Base-by-base conservation (phyloP, 495 filamentous ascomycete genomes). In the Aspergillus incahuasiensis region DNA sequence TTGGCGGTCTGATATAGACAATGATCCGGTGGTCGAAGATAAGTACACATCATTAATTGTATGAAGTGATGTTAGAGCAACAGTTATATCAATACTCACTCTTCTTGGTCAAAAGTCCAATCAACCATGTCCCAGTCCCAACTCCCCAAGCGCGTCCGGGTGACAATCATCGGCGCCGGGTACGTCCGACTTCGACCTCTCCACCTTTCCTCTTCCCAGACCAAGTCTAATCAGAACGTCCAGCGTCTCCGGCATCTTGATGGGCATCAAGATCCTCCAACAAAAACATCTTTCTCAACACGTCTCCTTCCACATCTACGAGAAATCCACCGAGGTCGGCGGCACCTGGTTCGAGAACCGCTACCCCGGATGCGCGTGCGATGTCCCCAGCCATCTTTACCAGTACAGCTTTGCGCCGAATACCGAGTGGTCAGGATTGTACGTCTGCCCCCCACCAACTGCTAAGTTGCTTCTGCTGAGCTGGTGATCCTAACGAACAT, bases 331-430 rank as follows among this genome's bases (percentile, higher is more conserved):
- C 42, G 42, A 44, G 20, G 15, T 44, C 20, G 42, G 42, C 42
- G 42, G 42, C 6, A 19, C 68, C 60, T 20, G 64, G 42, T 38
- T 45, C 43, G 34, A 56, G 45, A 46, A 56, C 41, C 50, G 50
- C 19, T 53, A 44, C 24, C 50, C 30, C 4, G 48, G 48, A 1
- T 50, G 48, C 22, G 48, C 48, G 12, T 50, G 48, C 48, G 48
- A 50, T 39, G 32, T 50, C 8, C 48, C 48, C 28, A 35, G 28
- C 18, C 48, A 50, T 19, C 28, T 20, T 11, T 50, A 50, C 9
- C 48, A 50, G 30, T 50, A 35, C 30, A 19, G 22, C 8, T 50
- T 32, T 18, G 48, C 48, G 19, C 48, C 48, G 32, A 50, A 50
- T 38, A 32, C 48, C 13, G 32, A 50, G 16, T 50, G 48, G 48